Evolutionary conservation across 2,329 filamentous ascomycete genomes (phyloP).

Genomic region (Colletotrichum chlorophyti): DNA sequence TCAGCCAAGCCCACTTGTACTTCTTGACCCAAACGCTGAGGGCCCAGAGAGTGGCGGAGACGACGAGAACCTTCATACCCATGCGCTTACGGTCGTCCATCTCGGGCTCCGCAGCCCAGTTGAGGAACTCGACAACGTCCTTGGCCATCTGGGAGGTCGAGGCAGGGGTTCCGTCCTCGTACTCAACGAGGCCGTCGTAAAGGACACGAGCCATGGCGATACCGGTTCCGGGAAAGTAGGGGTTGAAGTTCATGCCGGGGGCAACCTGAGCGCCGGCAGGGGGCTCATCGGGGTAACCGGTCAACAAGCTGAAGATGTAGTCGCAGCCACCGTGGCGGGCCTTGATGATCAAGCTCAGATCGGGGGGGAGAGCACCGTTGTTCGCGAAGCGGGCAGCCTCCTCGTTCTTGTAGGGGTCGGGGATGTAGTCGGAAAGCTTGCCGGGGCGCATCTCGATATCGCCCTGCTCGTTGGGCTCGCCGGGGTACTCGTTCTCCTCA

Average conservation of each 20-base stretch:
- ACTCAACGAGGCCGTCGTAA: constrained; percentile 96
- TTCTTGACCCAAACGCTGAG: constrained; percentile 97
- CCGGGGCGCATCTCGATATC: constrained; percentile 98
- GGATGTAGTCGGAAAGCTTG: constrained; percentile 98
- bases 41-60: constrained; percentile 80
- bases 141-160: constrained; percentile 99
- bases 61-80: constrained; percentile 93
- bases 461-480: constrained; percentile 96
- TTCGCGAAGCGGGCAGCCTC: constrained; percentile 97
- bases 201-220: constrained; percentile 99
- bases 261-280: constrained; percentile 87
- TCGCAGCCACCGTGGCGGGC: constrained; percentile 96
- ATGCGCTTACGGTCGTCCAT: constrained; percentile 99
- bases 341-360: constrained; percentile 98
- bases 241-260: constrained; percentile 98
- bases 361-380: constrained; percentile 95
- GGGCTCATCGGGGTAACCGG: constrained; percentile 95
- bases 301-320: constrained; percentile 97
- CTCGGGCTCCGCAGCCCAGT: constrained; percentile 98
- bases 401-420: constrained; percentile 96
- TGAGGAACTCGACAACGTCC: constrained; percentile 98
- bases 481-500: constrained; percentile 98
- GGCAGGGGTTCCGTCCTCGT: constrained; percentile 94
- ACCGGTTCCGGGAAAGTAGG: constrained; percentile 98
- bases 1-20: constrained; percentile 98